A percentile compares a stretch with the other conserved stretches of the same genome.
Conservation (phyloP, 2,329 filamentous ascomycete species). For the Zasmidium cellare region DNA sequence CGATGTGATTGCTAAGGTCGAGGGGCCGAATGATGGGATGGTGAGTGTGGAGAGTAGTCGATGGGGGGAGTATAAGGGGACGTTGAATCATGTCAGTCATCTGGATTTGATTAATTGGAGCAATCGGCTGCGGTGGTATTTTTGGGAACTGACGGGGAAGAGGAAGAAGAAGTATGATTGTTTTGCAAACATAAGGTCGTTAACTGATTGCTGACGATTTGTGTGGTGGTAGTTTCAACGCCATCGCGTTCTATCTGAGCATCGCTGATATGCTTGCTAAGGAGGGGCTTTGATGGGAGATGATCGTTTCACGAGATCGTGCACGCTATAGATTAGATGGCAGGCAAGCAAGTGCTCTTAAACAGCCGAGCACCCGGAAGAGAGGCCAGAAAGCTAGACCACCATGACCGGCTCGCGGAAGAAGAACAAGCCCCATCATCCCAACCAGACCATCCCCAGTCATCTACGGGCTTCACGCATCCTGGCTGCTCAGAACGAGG, state of each 20-base stretch:
- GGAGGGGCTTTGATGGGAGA: conserved; percentile 34
- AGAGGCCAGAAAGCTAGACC: not conserved
- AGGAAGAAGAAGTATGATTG: conserved; percentile 46
- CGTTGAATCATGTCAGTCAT: conserved; percentile 63
- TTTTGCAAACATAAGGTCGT: too few relatives aligned
- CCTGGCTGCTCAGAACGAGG: not conserved
- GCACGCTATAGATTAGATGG: too few relatives aligned
- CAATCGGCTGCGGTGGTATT: conserved; percentile 60
- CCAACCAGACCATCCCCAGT: not conserved
- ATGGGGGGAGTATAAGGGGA: conserved; percentile 66
- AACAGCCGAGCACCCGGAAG: not conserved
- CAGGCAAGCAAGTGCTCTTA: not conserved
- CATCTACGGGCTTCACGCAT: not conserved
- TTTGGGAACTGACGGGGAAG: conserved; percentile 57
- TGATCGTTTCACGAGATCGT: too few relatives aligned
- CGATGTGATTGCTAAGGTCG: conserved; percentile 52
- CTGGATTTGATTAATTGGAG: conserved; percentile 68
- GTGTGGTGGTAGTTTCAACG: conserved; percentile 63
- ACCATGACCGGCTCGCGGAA: conserved; percentile 6
- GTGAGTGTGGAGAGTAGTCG: conserved; percentile 62
- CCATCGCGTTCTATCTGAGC: conserved; percentile 64
- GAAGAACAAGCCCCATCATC: conserved; percentile 3
- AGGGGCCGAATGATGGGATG: conserved; percentile 64
- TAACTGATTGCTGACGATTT: conserved; percentile 20
- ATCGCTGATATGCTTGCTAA: conserved; percentile 54